Percentiles rank a stretch among this genome's conserved stretches.
These are phyloP conservation scores for Kwoniella shandongensis DNA, from an alignment of 768 basidiomycete species.

Conservation along the genomic window DNA sequence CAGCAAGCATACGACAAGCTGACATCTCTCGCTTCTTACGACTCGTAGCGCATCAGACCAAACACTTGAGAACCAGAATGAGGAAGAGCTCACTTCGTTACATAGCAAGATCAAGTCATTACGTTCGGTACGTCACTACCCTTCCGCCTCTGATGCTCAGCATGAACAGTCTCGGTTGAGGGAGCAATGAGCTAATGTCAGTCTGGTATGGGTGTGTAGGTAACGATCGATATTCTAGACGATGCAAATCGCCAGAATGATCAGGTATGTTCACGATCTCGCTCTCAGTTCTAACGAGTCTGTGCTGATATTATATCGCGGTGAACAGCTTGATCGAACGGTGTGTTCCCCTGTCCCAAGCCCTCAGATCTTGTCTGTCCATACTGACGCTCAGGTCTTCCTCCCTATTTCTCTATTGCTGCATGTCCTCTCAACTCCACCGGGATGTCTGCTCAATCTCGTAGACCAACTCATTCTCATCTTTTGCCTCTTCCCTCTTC, in stretches of 20 bases:
- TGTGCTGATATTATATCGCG: background rate
- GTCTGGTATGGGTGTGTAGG: constrained; percentile 23
- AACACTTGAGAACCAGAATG: constrained; percentile 53
- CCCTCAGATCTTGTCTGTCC: too few relatives aligned
- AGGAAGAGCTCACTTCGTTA: constrained; percentile 48
- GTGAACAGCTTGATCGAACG: constrained; percentile 47
- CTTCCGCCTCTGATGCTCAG: too few relatives aligned
- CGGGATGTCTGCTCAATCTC: too few relatives aligned
- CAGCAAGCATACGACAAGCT: background rate
- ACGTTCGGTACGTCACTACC: constrained; percentile 41
- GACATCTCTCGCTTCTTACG: background rate
- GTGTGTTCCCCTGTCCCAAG: too few relatives aligned
- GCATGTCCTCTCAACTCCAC: too few relatives aligned
- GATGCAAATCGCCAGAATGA: constrained; percentile 52
- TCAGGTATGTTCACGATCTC: constrained; percentile 37
- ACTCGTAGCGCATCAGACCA: constrained; percentile 43
- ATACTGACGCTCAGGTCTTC: too few relatives aligned
- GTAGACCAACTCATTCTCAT: constrained; percentile 51
- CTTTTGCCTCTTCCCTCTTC: constrained; percentile 51
- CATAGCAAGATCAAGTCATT: constrained; percentile 53
- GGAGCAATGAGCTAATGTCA: too few relatives aligned
- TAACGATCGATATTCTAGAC: constrained; percentile 53
- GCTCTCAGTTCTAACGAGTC: too few relatives aligned
- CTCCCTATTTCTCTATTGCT: too few relatives aligned
- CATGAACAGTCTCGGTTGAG: too few relatives aligned